phyloP scores from a whole-genome alignment of 2,329 filamentous ascomycete genomes.

The Diplodia intermedia region DNA sequence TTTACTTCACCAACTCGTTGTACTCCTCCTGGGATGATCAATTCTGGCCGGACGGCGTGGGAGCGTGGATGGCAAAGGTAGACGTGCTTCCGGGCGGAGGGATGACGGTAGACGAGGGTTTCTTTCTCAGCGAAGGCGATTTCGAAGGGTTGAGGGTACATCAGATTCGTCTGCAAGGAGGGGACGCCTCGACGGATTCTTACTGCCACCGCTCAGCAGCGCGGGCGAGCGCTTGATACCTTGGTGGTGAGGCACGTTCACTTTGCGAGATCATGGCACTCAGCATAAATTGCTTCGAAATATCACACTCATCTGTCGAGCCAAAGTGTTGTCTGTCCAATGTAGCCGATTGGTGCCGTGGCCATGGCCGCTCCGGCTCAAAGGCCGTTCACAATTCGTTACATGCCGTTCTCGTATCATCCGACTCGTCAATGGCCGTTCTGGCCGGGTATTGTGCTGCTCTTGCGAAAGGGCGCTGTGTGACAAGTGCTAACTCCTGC shows the following conservation, averaged over 20 bases:
- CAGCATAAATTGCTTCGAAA: neutral
- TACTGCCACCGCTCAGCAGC: constrained; percentile 7
- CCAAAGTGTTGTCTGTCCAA: neutral
- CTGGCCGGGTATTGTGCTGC: neutral
- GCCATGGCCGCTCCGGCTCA: too few species aligned
- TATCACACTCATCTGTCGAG: neutral
- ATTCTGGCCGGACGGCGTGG: neutral
- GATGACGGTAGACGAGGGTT: neutral
- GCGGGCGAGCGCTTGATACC: neutral
- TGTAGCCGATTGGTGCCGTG: neutral
- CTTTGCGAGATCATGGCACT: neutral
- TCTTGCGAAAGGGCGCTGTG: neutral
- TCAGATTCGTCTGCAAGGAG: constrained; percentile 6
- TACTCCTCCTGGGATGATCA: constrained; percentile 8
- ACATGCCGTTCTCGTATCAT: neutral
- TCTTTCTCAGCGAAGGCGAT: neutral
- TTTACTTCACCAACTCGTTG: constrained; percentile 13
- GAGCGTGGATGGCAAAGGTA: constrained; percentile 6
- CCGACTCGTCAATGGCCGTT: neutral
- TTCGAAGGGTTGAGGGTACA: constrained; percentile 15
- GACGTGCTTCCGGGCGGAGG: constrained; percentile 7
- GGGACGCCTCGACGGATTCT: constrained; percentile 10
- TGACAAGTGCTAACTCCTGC: too few species aligned
- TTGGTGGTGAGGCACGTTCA: neutral
- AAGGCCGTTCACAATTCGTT: neutral